A percentile compares a stretch with the other conserved stretches of the same genome.
phyloP scores from a whole-genome alignment of 1,139 yeast genomes.

The Saccharomyces pastorianus region DNA sequence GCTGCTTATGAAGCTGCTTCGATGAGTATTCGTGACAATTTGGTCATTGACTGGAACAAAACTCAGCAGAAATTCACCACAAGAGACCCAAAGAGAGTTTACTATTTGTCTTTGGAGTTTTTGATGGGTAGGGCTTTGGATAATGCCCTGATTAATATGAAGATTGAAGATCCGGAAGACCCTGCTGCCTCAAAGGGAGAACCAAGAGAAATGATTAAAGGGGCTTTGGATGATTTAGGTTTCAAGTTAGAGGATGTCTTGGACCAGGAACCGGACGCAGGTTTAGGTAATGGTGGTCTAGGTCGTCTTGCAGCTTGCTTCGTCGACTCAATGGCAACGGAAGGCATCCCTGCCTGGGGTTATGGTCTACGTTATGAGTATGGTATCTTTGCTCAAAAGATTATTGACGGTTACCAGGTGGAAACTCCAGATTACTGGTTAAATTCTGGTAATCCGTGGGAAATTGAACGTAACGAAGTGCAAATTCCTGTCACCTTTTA shows the following conservation, averaged over 20 bases:
- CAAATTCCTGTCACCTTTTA: slow-evolving; percentile 90
- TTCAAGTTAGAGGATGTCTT: slow-evolving; percentile 81
- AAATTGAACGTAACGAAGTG: slow-evolving; percentile 76
- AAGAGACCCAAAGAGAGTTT: slow-evolving; percentile 78
- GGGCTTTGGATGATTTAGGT: slow-evolving; percentile 67
- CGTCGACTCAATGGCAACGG: slow-evolving; percentile 79
- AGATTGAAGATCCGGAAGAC: slow-evolving; percentile 16
- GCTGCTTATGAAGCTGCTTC: slow-evolving; percentile 93
- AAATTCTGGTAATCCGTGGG: slow-evolving; percentile 86
- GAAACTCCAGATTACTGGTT: slow-evolving; percentile 95
- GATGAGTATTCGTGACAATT: slow-evolving; percentile 65
- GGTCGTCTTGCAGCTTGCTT: slow-evolving; percentile 95
- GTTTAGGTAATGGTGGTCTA: slow-evolving; percentile 89
- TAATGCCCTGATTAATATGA: slow-evolving; percentile 79
- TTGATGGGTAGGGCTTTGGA: slow-evolving; percentile 95
- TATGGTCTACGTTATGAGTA: slow-evolving; percentile 89
- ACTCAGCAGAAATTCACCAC: slow-evolving; percentile 86
- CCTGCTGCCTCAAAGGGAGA: slow-evolving; percentile 17
- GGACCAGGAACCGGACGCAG: slow-evolving; percentile 88
- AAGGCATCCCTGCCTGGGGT: slow-evolving; percentile 93
- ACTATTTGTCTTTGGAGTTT: slow-evolving; percentile 81
- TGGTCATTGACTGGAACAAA: slow-evolving; percentile 83
- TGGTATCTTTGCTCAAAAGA: slow-evolving; percentile 87
- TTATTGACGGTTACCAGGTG: slow-evolving; percentile 87
- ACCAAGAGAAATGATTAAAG: slow-evolving; percentile 42